phyloP scores from a whole-genome alignment of 176 grass and related monocot species.

The Typha latifolia region DNA sequence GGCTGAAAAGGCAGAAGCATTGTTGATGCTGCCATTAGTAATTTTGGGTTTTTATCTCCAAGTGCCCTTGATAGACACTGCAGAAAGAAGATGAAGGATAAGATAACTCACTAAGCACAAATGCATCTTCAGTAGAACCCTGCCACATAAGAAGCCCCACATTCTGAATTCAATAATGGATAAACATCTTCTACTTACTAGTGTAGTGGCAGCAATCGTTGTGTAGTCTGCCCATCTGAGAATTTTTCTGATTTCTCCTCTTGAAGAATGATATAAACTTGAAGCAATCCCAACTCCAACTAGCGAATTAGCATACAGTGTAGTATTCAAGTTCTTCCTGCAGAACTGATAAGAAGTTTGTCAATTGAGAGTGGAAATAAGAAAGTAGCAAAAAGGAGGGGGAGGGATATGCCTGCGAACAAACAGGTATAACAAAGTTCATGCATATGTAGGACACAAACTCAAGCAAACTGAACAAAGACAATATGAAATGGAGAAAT shows the following conservation, averaged over 20 bases:
- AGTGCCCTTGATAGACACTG: constrained; percentile 87
- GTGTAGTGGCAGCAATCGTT: constrained; percentile 82
- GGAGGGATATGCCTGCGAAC: background rate
- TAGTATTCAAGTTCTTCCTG: constrained; percentile 77
- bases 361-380: constrained; percentile 30
- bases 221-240: constrained; percentile 91
- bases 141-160: background rate
- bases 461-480: background rate
- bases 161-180: background rate
- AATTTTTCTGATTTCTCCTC: constrained; percentile 72
- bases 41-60: constrained; percentile 71
- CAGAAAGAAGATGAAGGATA: constrained; percentile 11
- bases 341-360: constrained; percentile 36
- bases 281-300: constrained; percentile 95
- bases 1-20: constrained; percentile 84
- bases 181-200: constrained; percentile 43
- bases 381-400: background rate
- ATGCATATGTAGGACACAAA: too few relatives aligned
- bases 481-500: background rate
- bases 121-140: background rate
- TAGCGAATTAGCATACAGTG: constrained; percentile 81
- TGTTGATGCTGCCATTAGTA: constrained; percentile 85
- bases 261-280: constrained; percentile 78
- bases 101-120: constrained; percentile 2
- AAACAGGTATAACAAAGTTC: too few relatives aligned